These are phyloP conservation scores for Oropetium thomaeum DNA, from an alignment of 176 grass and related monocot species.

Conservation along the genomic window DNA sequence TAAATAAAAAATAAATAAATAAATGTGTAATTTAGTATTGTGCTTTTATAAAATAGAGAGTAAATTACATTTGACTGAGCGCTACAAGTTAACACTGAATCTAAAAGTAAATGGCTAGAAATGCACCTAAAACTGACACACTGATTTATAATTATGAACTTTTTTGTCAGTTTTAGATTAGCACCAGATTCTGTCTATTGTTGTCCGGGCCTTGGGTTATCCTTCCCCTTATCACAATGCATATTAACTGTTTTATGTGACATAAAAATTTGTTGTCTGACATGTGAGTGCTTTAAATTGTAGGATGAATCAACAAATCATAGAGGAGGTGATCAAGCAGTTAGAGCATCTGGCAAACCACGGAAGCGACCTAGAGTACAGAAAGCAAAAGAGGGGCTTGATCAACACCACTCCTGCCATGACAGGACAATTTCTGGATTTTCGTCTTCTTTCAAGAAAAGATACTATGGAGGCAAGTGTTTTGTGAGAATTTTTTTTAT, in stretches of 20 bases:
- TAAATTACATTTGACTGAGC: too few relatives aligned
- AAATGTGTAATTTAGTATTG: too few relatives aligned
- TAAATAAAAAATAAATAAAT: too few relatives aligned
- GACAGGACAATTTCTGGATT: conserved; percentile 37
- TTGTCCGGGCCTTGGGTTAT: neutral
- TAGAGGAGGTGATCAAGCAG: conserved; percentile 27
- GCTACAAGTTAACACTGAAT: too few relatives aligned
- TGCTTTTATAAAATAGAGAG: too few relatives aligned
- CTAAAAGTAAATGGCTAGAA: too few relatives aligned
- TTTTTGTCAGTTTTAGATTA: neutral
- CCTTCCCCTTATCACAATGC: too few relatives aligned
- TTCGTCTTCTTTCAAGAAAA: conserved; percentile 45
- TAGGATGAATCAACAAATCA: conserved; percentile 40
- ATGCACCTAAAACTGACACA: neutral
- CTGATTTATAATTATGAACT: neutral
- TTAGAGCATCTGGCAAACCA: conserved; percentile 32
- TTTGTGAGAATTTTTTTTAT: neutral
- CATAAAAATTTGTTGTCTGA: neutral
- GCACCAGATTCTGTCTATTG: neutral
- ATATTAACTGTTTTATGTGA: too few relatives aligned
- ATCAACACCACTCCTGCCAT: conserved; percentile 6
- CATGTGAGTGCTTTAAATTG: neutral
- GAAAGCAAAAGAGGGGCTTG: conserved; percentile 29
- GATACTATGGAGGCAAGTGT: conserved; percentile 44
- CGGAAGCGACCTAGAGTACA: conserved; percentile 21